phyloP scores from a whole-genome alignment of 2,329 filamentous ascomycete genomes.

The Pseudocercospora pini-densiflorae region DNA sequence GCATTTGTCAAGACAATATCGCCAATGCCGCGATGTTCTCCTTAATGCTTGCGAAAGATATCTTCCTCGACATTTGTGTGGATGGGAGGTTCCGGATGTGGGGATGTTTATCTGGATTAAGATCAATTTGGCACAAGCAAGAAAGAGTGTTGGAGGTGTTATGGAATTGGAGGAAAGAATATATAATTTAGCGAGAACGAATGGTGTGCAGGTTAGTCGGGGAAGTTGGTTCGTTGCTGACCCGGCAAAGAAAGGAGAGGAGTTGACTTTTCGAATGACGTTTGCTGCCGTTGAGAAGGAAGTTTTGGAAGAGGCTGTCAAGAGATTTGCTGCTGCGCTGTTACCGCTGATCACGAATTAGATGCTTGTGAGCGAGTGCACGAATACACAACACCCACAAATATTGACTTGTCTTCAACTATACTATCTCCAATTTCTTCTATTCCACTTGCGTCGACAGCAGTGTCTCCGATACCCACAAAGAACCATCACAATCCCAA shows the following conservation, averaged over 20 bases:
- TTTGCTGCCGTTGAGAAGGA: constrained; percentile 21
- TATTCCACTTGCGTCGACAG: too few relatives aligned
- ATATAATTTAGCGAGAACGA: constrained; percentile 18
- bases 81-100: constrained; percentile 29
- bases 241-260: background rate
- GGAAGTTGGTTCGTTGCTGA: constrained; percentile 29
- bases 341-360: too few relatives aligned
- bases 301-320: constrained; percentile 17
- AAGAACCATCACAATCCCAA: too few relatives aligned
- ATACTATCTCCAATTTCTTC: too few relatives aligned
- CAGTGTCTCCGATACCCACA: too few relatives aligned
- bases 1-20: constrained; percentile 33
- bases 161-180: constrained; percentile 31
- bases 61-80: constrained; percentile 30
- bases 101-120: constrained; percentile 39
- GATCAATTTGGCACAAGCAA: background rate
- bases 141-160: background rate
- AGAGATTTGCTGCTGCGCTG: constrained; percentile 15
- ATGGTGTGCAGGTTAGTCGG: constrained; percentile 30
- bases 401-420: too few relatives aligned
- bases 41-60: constrained; percentile 35
- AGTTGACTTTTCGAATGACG: constrained; percentile 10
- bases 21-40: constrained; percentile 31
- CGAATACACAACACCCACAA: too few relatives aligned
- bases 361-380: too few relatives aligned